These are phyloP conservation scores for Elaeagnus macrophylla DNA, from an alignment of 306 rosid genomes.

Conservation along the genomic window DNA sequence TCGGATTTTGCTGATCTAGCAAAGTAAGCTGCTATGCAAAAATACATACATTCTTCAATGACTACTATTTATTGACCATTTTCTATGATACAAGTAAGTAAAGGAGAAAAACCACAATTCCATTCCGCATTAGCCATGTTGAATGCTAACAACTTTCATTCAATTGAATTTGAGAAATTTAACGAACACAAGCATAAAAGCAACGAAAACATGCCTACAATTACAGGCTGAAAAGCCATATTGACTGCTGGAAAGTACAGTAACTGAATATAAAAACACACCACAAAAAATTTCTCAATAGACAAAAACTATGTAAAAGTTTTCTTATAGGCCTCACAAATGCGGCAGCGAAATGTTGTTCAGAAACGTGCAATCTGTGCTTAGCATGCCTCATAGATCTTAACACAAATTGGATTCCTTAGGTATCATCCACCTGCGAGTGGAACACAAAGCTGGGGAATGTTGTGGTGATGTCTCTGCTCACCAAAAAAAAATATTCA, in stretches of 20 bases:
- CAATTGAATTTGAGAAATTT: not conserved
- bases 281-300: constrained; percentile 27
- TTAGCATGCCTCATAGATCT: constrained; percentile 1
- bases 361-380: constrained; percentile 20
- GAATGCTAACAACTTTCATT: too few relatives aligned
- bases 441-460: constrained; percentile 92
- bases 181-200: not conserved
- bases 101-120: too few relatives aligned
- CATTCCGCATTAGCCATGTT: too few relatives aligned
- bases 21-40: too few relatives aligned
- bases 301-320: constrained; percentile 16
- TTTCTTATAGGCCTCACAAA: constrained; percentile 17
- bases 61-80: too few relatives aligned
- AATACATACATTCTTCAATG: too few relatives aligned
- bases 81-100: too few relatives aligned
- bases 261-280: constrained; percentile 16
- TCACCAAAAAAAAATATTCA: constrained; percentile 9
- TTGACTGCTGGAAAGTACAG: constrained; percentile 5
- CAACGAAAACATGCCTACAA: not conserved
- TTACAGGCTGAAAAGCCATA: constrained; percentile 12
- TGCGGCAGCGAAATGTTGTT: constrained; percentile 10
- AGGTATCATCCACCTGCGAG: constrained; percentile 86
- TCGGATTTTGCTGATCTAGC: too few relatives aligned
- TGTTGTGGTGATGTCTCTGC: constrained; percentile 93
- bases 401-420: constrained; percentile 5